Base-by-base conservation (phyloP, 495 filamentous ascomycete species). In the Extremus antarcticus region DNA sequence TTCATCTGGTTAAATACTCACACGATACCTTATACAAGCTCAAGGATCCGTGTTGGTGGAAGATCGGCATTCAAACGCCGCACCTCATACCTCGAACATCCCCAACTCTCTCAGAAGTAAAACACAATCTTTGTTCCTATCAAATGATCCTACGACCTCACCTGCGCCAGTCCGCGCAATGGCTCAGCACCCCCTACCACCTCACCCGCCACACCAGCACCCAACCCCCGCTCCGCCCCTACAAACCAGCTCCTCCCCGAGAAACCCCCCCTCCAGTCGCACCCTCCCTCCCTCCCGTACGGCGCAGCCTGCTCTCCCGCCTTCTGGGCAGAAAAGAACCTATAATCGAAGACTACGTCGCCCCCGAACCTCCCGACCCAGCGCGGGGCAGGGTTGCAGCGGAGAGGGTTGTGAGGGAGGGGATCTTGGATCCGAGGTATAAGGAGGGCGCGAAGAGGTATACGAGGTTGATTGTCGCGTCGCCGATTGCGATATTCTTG, bases 381-480 rank as follows among this genome's bases (percentile, higher is more conserved):
- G 47, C 35, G 39, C 46, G 57, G 7, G 57, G 53, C 3, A 1
- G 24, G 4, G 35, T 35, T 20, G 57, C 57, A 22, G 16, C 53
- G 19, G 22, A 53, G 43, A 29, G 49, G 29, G 46, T 47, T 3
- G 53, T 56, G 7, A 16, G 29, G 21, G 43, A 35, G 13, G 57
- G 57, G 1, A 22, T 47, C 1, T 38, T 60, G 17, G 58, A 61
- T 29, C 48, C 54, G 24, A 13, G 58, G 25, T 62, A 62, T 47
- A 59, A 47, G 24, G 43, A 56, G 11, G 41, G 39, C 2, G 54
- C 59, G 19, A 35, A 46, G 19, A 13, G 23, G 24, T 29, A 43
- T 15, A 52, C 23, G 1, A 16, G 24, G 4, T 22, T 58, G 23
- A 50, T 62, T n/a, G 22, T 35, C 9, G 35, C 50, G 29, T 13